These are phyloP conservation scores for Metschnikowia sp. DNA, from an alignment of 805 yeast species.

Conservation along the genomic window DNA sequence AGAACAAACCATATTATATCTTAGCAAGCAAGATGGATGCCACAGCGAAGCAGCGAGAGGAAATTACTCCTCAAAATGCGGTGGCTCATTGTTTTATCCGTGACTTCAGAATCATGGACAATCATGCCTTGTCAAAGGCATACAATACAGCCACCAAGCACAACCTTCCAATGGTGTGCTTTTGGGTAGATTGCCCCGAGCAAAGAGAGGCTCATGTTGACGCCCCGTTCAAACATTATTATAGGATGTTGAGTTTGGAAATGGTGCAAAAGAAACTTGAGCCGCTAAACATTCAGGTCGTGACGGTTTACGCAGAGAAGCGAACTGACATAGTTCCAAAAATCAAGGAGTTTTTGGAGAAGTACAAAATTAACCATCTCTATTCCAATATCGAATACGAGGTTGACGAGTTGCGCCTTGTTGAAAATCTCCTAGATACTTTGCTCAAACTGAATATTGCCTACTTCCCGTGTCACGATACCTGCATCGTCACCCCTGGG, in stretches of 20 bases:
- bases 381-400: slow-evolving; percentile 42
- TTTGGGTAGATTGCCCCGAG: slow-evolving; percentile 41
- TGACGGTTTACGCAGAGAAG: slow-evolving; percentile 35
- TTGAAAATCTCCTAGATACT: slow-evolving; percentile 16
- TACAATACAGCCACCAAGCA: slow-evolving; percentile 26
- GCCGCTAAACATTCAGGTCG: slow-evolving; percentile 37
- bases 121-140: slow-evolving; percentile 38
- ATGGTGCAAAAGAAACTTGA: slow-evolving; percentile 28
- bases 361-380: slow-evolving; percentile 25
- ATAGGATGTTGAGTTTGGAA: slow-evolving; percentile 32
- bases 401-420: slow-evolving; percentile 41
- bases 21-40: slow-evolving; percentile 14
- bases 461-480: slow-evolving; percentile 34
- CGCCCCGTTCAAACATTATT: slow-evolving; percentile 41
- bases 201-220: slow-evolving; percentile 42
- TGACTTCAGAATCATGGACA: slow-evolving; percentile 46
- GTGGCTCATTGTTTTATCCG: slow-evolving; percentile 47
- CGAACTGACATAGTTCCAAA: slow-evolving; percentile 25
- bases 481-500: slow-evolving; percentile 42
- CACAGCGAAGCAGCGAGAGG: slow-evolving; percentile 11
- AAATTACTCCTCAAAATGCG: slow-evolving; percentile 15
- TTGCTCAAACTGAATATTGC: slow-evolving; percentile 17
- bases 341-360: slow-evolving; percentile 22
- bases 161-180: slow-evolving; percentile 34
- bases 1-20: slow-evolving; percentile 27